Conservation (phyloP, 768 basidiomycete genomes). For the Tubosaeta sp. region DNA sequence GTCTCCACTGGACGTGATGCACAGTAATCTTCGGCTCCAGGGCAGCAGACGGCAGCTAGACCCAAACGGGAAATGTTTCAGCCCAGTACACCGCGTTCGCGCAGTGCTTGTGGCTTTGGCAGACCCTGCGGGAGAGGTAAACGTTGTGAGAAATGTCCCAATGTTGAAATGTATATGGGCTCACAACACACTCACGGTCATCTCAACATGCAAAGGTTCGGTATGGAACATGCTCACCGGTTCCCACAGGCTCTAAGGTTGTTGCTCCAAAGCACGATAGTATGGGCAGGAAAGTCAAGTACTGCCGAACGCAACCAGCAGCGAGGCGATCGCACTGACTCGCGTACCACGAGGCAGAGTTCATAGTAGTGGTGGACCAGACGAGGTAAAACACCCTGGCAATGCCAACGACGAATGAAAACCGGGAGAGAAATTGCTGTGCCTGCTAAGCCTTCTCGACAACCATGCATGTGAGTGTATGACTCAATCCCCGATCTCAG, state of each 20-base stretch:
- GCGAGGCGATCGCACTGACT: not conserved
- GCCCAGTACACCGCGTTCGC: not conserved
- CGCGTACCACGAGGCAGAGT: not conserved
- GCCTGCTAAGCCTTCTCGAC: not conserved
- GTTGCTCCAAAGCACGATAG: not conserved
- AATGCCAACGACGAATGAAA: not conserved
- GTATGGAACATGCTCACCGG: not conserved
- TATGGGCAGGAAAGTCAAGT: not conserved
- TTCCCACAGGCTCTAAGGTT: not conserved
- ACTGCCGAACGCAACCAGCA: not conserved
- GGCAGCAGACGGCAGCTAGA: not conserved
- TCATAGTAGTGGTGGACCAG: no score
- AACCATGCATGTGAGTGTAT: not conserved
- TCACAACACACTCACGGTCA: no score
- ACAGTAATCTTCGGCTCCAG: not conserved
- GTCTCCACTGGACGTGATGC: not conserved
- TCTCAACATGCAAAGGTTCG: not conserved
- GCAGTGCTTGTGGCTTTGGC: no score
- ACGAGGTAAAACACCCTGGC: not conserved
- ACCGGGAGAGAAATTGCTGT: no score
- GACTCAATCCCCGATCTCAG: not conserved
- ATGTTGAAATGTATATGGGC: no score
- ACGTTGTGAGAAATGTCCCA: no score
- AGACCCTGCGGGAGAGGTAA: no score
- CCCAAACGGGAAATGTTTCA: not conserved